phyloP scores from a whole-genome alignment of 139 green algal genomes.

The Pleodorina starrii region DNA sequence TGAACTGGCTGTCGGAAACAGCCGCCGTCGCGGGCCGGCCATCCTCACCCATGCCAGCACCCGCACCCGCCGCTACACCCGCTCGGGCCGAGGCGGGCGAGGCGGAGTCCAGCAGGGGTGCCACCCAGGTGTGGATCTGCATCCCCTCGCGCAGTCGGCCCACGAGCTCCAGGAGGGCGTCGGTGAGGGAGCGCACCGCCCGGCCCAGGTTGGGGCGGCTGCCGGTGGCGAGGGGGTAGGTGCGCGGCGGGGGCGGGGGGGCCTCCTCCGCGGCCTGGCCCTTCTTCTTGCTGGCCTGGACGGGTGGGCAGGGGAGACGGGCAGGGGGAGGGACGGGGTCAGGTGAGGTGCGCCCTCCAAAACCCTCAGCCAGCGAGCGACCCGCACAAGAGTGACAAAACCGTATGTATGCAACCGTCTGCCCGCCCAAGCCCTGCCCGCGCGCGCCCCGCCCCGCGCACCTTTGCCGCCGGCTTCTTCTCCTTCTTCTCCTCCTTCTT shows the following conservation, averaged over 20 bases:
- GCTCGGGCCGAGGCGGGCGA: too few species aligned
- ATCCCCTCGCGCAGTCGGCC: conserved; percentile 46
- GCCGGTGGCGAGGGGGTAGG: background rate
- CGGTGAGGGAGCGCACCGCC: conserved; percentile 4
- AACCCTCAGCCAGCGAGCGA: too few species aligned
- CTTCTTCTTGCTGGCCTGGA: conserved; percentile 37
- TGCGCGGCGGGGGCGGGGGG: conserved; percentile 28
- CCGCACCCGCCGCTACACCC: background rate
- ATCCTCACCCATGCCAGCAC: background rate
- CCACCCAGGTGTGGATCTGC: conserved; percentile 48
- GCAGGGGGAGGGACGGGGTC: background rate
- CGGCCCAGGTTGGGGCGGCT: conserved; percentile 45
- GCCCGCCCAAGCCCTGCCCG: too few species aligned
- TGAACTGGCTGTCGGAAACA: conserved; percentile 53
- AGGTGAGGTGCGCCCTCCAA: too few species aligned
- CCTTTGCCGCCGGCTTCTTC: conserved; percentile 1
- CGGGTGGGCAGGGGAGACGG: too few species aligned
- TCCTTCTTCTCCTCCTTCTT: conserved; percentile 10
- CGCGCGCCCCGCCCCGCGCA: too few species aligned
- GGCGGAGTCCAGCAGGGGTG: conserved; percentile 34
- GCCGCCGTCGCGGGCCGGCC: background rate
- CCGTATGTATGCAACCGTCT: too few species aligned
- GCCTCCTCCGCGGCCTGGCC: conserved; percentile 25
- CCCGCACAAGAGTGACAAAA: too few species aligned
- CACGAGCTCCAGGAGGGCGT: conserved; percentile 59